phyloP scores from a whole-genome alignment of 257 asterid species.

The Gentiana dahurica region DNA sequence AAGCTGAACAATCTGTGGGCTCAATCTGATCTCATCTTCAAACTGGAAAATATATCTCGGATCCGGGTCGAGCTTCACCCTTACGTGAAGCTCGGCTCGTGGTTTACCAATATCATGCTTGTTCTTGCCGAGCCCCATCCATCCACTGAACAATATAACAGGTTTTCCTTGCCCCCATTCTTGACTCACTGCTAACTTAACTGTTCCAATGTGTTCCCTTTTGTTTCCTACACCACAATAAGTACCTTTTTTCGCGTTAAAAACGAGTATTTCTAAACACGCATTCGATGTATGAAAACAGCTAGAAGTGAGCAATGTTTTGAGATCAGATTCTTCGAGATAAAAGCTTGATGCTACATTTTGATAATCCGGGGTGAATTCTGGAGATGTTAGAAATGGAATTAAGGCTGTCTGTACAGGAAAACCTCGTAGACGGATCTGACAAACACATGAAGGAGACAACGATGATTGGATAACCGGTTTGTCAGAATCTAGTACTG shows the following conservation, averaged over 20 bases:
- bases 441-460: constrained; percentile 66
- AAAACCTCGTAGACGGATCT: constrained; percentile 88
- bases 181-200: constrained; percentile 64
- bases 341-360: constrained; percentile 65
- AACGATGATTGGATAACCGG: constrained; percentile 30
- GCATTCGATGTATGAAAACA: constrained; percentile 64
- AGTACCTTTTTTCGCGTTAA: constrained; percentile 59
- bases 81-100: constrained; percentile 70
- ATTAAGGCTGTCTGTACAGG: constrained; percentile 76
- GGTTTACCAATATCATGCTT: constrained; percentile 55
- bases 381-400: constrained; percentile 67
- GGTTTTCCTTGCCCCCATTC: constrained; percentile 88
- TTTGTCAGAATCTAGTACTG: constrained; percentile 31
- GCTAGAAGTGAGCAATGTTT: constrained; percentile 55
- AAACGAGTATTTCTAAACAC: constrained; percentile 65
- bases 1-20: constrained; percentile 86
- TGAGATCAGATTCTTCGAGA: constrained; percentile 72
- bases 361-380: constrained; percentile 47
- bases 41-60: constrained; percentile 85
- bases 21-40: constrained; percentile 68
- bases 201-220: constrained; percentile 68
- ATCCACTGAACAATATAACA: constrained; percentile 57
- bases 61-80: constrained; percentile 80
- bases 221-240: constrained; percentile 69
- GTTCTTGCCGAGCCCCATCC: constrained; percentile 80